Base-by-base conservation (phyloP, 2,329 filamentous ascomycete genomes). In the Epichloe festucae region DNA sequence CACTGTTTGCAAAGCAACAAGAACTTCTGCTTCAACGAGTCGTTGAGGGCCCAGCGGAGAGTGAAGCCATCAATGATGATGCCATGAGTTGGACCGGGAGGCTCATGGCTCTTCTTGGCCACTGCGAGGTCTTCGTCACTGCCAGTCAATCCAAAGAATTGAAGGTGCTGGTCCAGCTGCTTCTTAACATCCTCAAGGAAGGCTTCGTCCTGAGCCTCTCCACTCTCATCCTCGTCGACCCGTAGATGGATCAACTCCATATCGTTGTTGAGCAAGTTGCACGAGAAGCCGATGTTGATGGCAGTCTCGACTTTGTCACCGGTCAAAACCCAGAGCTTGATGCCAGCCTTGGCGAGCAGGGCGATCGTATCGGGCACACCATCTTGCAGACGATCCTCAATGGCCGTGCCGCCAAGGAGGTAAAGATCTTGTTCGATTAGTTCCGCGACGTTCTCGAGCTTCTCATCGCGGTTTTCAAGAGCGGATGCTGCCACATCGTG, bases 211-310 rank as follows among this genome's bases (percentile, higher is more conserved):
- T 66, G 55, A 0, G 70, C 70, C 21, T 71, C 61, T 15, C 77
- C 70, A 10, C 71, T 63, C 54, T 84, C 78, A 51, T 89, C 84
- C 57, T 95, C 88, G 1, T 87, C 79, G 34, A 93, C 77, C 64
- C 94, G 94, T 59, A 98, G 76, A 47, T 95, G 81, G 57, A 98
- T 87, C 55, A 98, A 73, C 59, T 98, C 93, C 93, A 98, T 96
- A 59, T 95, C 88, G 67, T 96, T 98, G 69, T 91, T 89, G 51
- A 98, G 79, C 35, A 98, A 76, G 60, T 98, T 98, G 73, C 94
- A 98, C 11, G 94, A 98, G 70, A 97, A 98, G 2, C 93, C 93
- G 64, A 98, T 98, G 71, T 98, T 98, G 81, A 98, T 98, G 53
- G 94, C 93, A 23, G 93, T 98, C 70, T 98, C 93, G 35, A 97